Conservation (phyloP, 495 filamentous ascomycete genomes). For the Tetracladium setigerum region DNA sequence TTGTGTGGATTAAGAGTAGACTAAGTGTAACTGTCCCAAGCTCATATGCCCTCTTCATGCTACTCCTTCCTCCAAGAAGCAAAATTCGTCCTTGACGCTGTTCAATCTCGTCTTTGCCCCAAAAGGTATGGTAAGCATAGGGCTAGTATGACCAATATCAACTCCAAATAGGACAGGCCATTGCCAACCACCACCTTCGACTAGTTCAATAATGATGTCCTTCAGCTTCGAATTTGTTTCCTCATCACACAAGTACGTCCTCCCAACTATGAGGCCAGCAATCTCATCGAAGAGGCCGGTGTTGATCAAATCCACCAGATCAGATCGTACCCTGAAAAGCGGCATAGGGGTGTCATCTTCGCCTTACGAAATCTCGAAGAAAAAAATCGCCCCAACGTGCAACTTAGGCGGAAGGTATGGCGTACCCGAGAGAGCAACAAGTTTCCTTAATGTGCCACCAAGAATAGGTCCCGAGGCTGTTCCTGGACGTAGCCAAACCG, state of each 20-base stretch:
- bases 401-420: constrained; percentile 18
- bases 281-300: constrained; percentile 25
- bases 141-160: constrained; percentile 29
- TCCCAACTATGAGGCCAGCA: constrained; percentile 27
- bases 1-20: no score
- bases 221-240: constrained; percentile 16
- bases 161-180: constrained; percentile 26
- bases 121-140: constrained; percentile 27
- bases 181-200: constrained; percentile 17
- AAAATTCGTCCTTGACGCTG: constrained; percentile 25
- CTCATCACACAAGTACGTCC: constrained; percentile 22
- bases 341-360: constrained; percentile 17
- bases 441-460: constrained; percentile 25
- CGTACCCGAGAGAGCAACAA: constrained; percentile 23
- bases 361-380: constrained; percentile 25
- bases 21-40: no score
- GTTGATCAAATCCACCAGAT: constrained; percentile 27
- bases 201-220: constrained; percentile 16
- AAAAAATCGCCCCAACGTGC: constrained; percentile 20
- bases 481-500: constrained; percentile 21
- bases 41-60: no score
- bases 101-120: constrained; percentile 23
- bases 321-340: constrained; percentile 15
- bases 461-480: constrained; percentile 22
- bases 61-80: constrained; percentile 25